These are phyloP conservation scores for Obba rivulosa DNA, from an alignment of 768 basidiomycete species.

Conservation along the genomic window DNA sequence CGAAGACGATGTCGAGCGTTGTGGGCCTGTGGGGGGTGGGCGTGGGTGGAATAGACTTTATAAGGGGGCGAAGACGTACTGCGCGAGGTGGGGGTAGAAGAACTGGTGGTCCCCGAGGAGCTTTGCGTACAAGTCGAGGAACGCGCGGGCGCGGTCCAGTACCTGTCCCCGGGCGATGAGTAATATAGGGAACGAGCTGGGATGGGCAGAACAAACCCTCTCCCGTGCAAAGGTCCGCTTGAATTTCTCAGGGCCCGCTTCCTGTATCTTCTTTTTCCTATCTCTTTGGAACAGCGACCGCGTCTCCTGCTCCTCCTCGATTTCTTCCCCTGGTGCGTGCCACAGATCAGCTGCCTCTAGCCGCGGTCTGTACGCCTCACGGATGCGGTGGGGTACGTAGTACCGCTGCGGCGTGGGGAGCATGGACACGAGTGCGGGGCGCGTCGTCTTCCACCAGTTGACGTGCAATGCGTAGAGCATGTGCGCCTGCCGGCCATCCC, in stretches of 20 bases:
- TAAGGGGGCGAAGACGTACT: slow-evolving; percentile 27
- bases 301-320: slow-evolving; percentile 39
- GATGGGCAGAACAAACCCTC: slow-evolving; percentile 38
- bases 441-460: slow-evolving; percentile 59
- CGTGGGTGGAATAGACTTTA: background rate
- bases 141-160: slow-evolving; percentile 49
- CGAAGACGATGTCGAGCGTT: slow-evolving; percentile 58
- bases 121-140: slow-evolving; percentile 53
- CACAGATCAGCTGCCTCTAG: slow-evolving; percentile 64
- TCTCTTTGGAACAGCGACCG: slow-evolving; percentile 26
- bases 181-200: background rate
- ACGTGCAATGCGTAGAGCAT: slow-evolving; percentile 53
- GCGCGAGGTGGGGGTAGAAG: slow-evolving; percentile 31
- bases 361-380: slow-evolving; percentile 48
- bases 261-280: slow-evolving; percentile 26
- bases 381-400: slow-evolving; percentile 63
- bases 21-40: slow-evolving; percentile 40
- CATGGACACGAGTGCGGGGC: slow-evolving; percentile 47
- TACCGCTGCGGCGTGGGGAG: slow-evolving; percentile 68
- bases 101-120: slow-evolving; percentile 47
- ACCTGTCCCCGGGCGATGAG: slow-evolving; percentile 35
- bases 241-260: slow-evolving; percentile 32
- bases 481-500: slow-evolving; percentile 41
- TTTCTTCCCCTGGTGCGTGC: slow-evolving; percentile 36
- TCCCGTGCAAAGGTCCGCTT: slow-evolving; percentile 58